Base-by-base conservation (phyloP, 192 early-diverging fungal genomes). In the Gamsiella multidivaricata region DNA sequence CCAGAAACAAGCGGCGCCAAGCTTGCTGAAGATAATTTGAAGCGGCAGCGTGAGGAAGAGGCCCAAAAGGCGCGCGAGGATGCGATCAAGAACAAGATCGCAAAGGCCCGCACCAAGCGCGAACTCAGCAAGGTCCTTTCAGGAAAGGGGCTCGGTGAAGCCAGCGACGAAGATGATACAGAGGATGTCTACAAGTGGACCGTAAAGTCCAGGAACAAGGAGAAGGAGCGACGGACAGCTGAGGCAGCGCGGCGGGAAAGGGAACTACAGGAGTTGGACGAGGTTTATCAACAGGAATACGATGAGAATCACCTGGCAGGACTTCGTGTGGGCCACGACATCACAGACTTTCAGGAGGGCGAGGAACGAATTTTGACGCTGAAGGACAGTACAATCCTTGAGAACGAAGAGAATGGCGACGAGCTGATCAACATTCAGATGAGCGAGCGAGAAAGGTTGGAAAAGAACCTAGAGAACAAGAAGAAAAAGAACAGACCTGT, bases 311-410 rank as follows among this genome's bases (percentile, higher is more conserved):
- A 69, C 45, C 81, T 98, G 5, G 65, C 81, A 8, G 96, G 96
- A 0, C 64, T 97, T 12, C 69, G 86, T 28, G 93, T 98, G 4
- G 90, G 81, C 0, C 95, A 97, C 70, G 83, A 80, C 41, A 39
- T 94, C 47, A 62, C 83, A 2, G 91, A 93, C 26, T 88, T 97
- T 56, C 79, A 70, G 6, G 87, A 88, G 47, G 88, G 87, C 2
- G 83, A 80, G 2, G 96, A 97, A 52, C 85, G 87, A 0, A 92
- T 98, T 42, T 84, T 98, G 61, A 95, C 95, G 1, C 78, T 98
- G 18, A 93, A 94, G 70, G 97, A 98, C 72, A 80, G 84, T 15
- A 85, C 81, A 0, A 93, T 98, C 46, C 75, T 92, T 45, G 86
- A 84, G 66, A 83, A 83, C 68, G 83, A 84, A 63, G 92, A 91